phyloP scores from a whole-genome alignment of 176 grass and related monocot genomes.

The Canna indica region DNA sequence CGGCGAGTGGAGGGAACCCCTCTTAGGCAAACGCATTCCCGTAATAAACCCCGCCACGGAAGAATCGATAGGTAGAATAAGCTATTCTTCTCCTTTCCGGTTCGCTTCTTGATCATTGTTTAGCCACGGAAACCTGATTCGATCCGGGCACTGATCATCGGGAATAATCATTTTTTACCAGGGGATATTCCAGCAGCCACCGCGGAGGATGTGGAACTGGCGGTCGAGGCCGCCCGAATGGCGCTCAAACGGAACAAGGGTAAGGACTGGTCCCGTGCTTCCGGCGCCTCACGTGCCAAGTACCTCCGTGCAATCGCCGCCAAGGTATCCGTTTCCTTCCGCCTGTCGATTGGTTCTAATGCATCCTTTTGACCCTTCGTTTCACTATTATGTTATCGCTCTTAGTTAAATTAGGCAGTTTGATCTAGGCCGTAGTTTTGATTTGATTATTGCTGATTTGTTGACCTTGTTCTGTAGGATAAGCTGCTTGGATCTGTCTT shows the following conservation, averaged over 20 bases:
- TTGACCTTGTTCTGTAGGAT: background rate
- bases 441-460: background rate
- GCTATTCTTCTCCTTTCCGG: background rate
- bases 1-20: slow-evolving; percentile 70
- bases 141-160: background rate
- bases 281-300: slow-evolving; percentile 72
- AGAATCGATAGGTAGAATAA: slow-evolving; percentile 41
- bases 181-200: slow-evolving; percentile 86
- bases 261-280: slow-evolving; percentile 68
- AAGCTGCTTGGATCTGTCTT: background rate
- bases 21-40: slow-evolving; percentile 59
- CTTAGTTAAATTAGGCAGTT: background rate
- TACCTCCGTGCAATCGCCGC: slow-evolving; percentile 90
- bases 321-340: slow-evolving; percentile 36
- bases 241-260: slow-evolving; percentile 74
- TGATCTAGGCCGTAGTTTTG: background rate
- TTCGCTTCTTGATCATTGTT: background rate
- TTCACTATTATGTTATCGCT: background rate
- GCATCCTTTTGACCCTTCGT: no score
- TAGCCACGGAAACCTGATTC: background rate
- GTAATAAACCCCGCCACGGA: slow-evolving; percentile 81
- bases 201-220: slow-evolving; percentile 80
- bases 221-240: slow-evolving; percentile 59
- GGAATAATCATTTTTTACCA: slow-evolving; percentile 20
- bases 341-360: background rate